These are phyloP conservation scores for Chalciporus piperatoides DNA, from an alignment of 1,284 basidiomycete species.

Conservation along the genomic window DNA sequence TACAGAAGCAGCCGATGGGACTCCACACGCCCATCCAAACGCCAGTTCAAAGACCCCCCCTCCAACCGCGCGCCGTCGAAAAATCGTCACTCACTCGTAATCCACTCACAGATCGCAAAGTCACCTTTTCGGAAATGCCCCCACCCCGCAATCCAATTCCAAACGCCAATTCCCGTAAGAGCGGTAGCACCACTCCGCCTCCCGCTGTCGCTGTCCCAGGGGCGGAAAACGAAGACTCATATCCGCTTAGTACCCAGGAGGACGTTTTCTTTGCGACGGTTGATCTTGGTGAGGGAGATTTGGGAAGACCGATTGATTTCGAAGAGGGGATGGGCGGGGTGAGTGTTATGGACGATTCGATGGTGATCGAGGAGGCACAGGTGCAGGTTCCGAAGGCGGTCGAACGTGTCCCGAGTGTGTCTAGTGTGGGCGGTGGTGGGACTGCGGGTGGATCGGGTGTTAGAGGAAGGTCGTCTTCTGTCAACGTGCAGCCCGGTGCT, in stretches of 20 bases:
- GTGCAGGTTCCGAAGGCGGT: background rate
- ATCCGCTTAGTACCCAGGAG: constrained; percentile 57
- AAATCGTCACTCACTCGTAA: constrained; percentile 17
- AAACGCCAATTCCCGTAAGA: background rate
- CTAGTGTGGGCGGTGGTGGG: background rate
- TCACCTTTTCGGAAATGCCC: constrained; percentile 12
- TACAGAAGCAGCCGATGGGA: constrained; percentile 6
- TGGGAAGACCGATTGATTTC: constrained; percentile 47
- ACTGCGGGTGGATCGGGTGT: background rate
- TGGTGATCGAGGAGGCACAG: constrained; percentile 3
- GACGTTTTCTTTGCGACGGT: constrained; percentile 57
- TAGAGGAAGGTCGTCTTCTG: background rate
- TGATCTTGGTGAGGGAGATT: constrained; percentile 53
- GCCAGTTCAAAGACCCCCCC: constrained; percentile 5
- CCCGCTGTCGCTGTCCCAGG: constrained; percentile 9
- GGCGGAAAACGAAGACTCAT: constrained; percentile 42
- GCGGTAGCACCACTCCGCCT: background rate
- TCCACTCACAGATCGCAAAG: constrained; percentile 8
- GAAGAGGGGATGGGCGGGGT: constrained; percentile 36
- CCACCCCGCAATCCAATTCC: constrained; percentile 1
- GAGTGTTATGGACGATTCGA: constrained; percentile 9
- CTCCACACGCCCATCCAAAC: constrained; percentile 19
- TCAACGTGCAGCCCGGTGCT: too few relatives aligned
- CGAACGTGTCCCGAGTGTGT: background rate
- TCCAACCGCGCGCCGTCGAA: constrained; percentile 1